phyloP scores from a whole-genome alignment of 2,329 filamentous ascomycete genomes.

The Penicillium sp. region DNA sequence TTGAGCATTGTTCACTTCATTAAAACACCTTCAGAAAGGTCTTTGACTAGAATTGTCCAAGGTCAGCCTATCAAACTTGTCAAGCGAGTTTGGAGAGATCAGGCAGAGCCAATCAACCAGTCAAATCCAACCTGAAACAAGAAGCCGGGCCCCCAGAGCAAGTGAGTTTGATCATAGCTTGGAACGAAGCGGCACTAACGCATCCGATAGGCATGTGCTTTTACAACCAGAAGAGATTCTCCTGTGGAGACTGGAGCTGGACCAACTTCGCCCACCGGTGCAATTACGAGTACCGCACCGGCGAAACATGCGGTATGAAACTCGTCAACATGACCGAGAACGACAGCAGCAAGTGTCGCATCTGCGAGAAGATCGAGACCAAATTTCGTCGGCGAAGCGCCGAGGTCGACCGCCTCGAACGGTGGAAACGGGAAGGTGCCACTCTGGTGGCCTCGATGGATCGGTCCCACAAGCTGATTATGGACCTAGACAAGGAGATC shows the following conservation, averaged over 20 bases:
- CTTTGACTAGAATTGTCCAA: constrained; percentile 23
- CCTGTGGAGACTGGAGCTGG: constrained; percentile 92
- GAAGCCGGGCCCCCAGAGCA: constrained; percentile 23
- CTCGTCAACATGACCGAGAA: constrained; percentile 71
- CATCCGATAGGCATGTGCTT: constrained; percentile 71
- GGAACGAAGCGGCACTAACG: constrained; percentile 27
- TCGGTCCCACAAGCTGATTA: constrained; percentile 67
- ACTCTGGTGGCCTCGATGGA: constrained; percentile 58
- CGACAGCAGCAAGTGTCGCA: constrained; percentile 65
- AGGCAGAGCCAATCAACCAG: constrained; percentile 31
- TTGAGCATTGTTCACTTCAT: constrained; percentile 22
- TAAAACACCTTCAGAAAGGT: constrained; percentile 4
- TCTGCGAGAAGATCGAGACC: constrained; percentile 84
- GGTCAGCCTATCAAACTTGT: constrained; percentile 34
- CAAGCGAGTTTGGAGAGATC: constrained; percentile 23
- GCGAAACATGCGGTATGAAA: constrained; percentile 93
- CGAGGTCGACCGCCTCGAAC: constrained; percentile 67
- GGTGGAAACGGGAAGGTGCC: constrained; percentile 69
- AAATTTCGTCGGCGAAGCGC: constrained; percentile 71
- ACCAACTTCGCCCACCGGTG: constrained; percentile 88
- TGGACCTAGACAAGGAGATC: constrained; percentile 67
- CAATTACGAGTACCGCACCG: constrained; percentile 89
- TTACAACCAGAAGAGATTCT: constrained; percentile 83
- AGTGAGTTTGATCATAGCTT: constrained; percentile 32
- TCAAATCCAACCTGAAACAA: constrained; percentile 33